phyloP scores from a whole-genome alignment of 345 rosid genomes.

The Euphorbia pulcherrima region DNA sequence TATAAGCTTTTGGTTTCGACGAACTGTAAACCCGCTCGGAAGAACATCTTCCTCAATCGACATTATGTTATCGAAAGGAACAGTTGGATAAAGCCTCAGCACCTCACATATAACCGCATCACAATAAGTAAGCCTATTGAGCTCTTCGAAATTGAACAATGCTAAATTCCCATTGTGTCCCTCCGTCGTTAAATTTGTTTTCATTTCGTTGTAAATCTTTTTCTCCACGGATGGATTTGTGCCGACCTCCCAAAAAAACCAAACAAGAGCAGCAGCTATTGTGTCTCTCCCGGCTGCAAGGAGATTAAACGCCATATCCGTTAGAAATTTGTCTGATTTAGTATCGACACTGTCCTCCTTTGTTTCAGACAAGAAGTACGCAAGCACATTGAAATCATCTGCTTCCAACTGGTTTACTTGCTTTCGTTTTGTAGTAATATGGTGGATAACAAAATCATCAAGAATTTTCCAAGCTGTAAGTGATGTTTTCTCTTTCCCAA shows the following conservation, averaged over 20 bases:
- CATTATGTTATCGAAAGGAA: conserved; percentile 5
- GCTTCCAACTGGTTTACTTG: not conserved
- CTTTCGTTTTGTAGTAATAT: conserved; percentile 11
- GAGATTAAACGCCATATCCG: conserved; percentile 25
- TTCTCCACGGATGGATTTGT: conserved; percentile 27
- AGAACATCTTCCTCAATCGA: conserved; percentile 8
- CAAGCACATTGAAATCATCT: conserved; percentile 12
- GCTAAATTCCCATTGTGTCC: not conserved
- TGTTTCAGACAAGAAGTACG: conserved; percentile 3
- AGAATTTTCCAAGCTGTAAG: not conserved
- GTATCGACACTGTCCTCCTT: not conserved
- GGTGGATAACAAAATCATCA: not conserved
- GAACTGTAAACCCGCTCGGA: conserved; percentile 11
- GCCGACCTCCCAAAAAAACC: conserved; percentile 36
- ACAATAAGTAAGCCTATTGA: conserved; percentile 12
- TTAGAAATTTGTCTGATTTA: conserved; percentile 18
- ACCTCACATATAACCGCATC: conserved; percentile 18
- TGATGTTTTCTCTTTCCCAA: conserved; percentile 22
- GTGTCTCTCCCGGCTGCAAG: conserved; percentile 37
- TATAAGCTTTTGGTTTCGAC: not conserved
- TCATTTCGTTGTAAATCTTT: conserved; percentile 25
- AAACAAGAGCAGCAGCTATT: conserved; percentile 22
- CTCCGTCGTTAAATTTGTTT: not conserved
- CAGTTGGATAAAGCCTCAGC: conserved; percentile 17
- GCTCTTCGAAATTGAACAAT: not conserved